Percentiles rank a stretch among this genome's conserved stretches.
phyloP scores from a whole-genome alignment of 768 basidiomycete genomes.

The Phanerochaete carnosa region DNA sequence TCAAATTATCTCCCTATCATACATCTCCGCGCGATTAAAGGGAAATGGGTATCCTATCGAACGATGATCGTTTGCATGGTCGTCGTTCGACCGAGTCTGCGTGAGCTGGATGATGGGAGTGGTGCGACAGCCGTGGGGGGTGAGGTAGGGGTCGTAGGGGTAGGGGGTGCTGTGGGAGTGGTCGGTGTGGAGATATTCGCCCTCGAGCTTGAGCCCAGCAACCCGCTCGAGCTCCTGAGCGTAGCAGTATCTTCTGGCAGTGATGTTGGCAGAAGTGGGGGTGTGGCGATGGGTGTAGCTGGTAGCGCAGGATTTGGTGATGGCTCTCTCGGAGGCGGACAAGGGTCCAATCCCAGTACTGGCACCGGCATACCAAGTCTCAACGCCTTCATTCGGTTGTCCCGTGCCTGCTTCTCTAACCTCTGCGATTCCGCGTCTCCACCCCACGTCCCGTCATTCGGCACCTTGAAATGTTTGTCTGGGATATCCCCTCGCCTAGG shows the following conservation, averaged over 20 bases:
- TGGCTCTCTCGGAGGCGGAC: not conserved
- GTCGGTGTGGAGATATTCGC: not conserved
- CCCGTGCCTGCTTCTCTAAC: not conserved
- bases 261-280: not conserved
- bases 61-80: not conserved
- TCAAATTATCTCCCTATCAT: slow-evolving; percentile 1
- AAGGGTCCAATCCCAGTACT: not conserved
- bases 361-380: not conserved
- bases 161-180: not conserved
- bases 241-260: not conserved
- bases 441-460: slow-evolving; percentile 21
- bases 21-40: not conserved
- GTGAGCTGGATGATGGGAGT: not conserved
- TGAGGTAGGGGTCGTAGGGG: not conserved
- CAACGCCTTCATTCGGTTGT: not conserved
- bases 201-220: not conserved
- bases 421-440: slow-evolving; percentile 14
- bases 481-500: slow-evolving; percentile 15
- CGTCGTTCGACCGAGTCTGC: not conserved
- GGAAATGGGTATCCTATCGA: not conserved
- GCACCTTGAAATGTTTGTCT: slow-evolving; percentile 23
- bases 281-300: not conserved
- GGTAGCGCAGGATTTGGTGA: not conserved
- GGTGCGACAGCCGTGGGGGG: not conserved
- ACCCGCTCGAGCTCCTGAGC: not conserved